Conservation (phyloP, 2,329 filamentous ascomycete genomes). For the Talaromyces sp. region DNA sequence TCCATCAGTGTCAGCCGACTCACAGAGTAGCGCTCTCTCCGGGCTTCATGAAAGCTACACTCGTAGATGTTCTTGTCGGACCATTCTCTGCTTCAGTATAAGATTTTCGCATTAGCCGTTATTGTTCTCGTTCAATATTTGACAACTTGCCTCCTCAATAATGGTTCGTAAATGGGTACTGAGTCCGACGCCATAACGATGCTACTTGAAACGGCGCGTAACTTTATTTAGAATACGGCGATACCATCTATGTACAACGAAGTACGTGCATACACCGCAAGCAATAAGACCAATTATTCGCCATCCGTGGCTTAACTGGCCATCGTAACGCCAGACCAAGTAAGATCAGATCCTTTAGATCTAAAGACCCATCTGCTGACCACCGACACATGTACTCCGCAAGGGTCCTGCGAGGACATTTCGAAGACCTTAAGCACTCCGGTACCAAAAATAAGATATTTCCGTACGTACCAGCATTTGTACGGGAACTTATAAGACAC, state of each 20-base stretch:
- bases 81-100: background rate
- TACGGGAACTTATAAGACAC: background rate
- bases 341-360: background rate
- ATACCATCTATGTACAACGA: background rate
- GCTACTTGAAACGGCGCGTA: background rate
- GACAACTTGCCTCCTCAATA: background rate
- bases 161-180: background rate
- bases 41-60: background rate
- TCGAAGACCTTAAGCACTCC: background rate
- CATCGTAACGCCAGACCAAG: background rate
- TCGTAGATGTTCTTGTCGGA: background rate
- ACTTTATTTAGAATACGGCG: background rate
- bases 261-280: background rate
- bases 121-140: background rate
- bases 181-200: background rate
- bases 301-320: background rate
- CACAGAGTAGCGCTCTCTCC: background rate
- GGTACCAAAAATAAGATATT: background rate
- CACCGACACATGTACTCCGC: background rate
- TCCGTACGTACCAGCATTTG: background rate
- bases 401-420: background rate
- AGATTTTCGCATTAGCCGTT: background rate
- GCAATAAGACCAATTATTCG: background rate
- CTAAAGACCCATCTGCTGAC: background rate
- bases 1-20: slow-evolving; percentile 1